Conservation (phyloP, 768 basidiomycete species). For the Leccinum fibrillosum region DNA sequence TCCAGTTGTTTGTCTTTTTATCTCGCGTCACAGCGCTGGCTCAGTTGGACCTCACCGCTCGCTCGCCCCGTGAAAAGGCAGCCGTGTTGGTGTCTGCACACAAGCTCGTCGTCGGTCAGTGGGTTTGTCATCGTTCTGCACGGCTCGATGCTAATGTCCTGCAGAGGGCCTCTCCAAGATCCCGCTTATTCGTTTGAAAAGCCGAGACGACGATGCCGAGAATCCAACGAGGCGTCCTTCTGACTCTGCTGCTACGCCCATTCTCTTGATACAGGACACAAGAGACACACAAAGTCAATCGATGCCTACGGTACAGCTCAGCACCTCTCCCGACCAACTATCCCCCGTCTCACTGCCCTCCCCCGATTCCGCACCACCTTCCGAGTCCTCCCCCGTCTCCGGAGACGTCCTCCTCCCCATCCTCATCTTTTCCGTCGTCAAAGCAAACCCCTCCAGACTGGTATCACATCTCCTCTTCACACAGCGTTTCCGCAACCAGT, state of each 20-base stretch:
- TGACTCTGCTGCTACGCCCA: slow-evolving; percentile 1
- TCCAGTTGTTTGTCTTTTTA: slow-evolving; percentile 27
- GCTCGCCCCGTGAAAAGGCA: slow-evolving; percentile 76
- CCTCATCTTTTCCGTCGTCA: slow-evolving; percentile 92
- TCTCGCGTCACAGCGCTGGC: slow-evolving; percentile 44
- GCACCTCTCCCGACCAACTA: slow-evolving; percentile 3
- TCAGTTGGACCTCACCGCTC: slow-evolving; percentile 44
- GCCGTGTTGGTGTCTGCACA: slow-evolving; percentile 80
- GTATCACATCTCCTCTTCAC: slow-evolving; percentile 48
- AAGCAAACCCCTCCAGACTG: slow-evolving; percentile 82
- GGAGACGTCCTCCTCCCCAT: slow-evolving; percentile 91
- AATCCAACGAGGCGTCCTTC: background rate
- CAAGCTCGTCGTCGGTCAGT: slow-evolving; percentile 75
- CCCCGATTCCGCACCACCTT: slow-evolving; percentile 10
- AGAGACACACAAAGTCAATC: slow-evolving; percentile 4
- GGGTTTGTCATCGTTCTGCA: background rate
- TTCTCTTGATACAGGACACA: slow-evolving; percentile 1
- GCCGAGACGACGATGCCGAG: slow-evolving; percentile 41
- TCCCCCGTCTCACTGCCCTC: slow-evolving; percentile 1
- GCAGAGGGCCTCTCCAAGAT: slow-evolving; percentile 72
- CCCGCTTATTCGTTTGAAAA: slow-evolving; percentile 71
- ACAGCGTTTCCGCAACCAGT: slow-evolving; percentile 30
- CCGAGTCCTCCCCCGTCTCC: slow-evolving; percentile 53
- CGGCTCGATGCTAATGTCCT: background rate
- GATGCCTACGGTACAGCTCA: slow-evolving; percentile 4